Evolutionary conservation across 2,329 filamentous ascomycete genomes (phyloP), one percentile per base, ranked within the genome.

Genomic region (Byssothecium circinans): DNA sequence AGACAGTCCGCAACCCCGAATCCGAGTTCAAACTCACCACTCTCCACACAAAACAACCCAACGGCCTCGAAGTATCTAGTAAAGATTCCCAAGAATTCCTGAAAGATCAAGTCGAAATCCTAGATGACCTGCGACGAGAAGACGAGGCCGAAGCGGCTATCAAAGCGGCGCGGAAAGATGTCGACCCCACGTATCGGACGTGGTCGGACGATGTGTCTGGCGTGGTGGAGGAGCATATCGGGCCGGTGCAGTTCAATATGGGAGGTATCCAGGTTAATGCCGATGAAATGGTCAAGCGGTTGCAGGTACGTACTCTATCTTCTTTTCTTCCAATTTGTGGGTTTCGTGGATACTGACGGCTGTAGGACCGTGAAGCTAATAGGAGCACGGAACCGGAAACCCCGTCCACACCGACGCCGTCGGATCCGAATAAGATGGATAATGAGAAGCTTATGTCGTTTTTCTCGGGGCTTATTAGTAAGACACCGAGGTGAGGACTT

Each of bases 241-340:
- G 91, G 0, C 91, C 91, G 0, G 91, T 96, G 55, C 91, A 96
- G 66, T 96, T 97, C 75, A 99, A 99, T 69, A 94, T 99, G 81
- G 94, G 94, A 34, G 94, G 94, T 43, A 96, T 99, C 54, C 91
- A 96, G 67, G 89, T 96, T 23, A 91, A 96, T 72, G 91, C 91
- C 8, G 91, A 96, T 65, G 91, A 96, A 63, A 94, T 95, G 87
- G 75, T 96, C 48, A 87, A 91, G 70, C 83, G 88, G 60, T 78
- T 95, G 51, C 91, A 91, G 82, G 89, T 92, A 74, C 30, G 59
- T 47, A n/a, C 8, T 18, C 2, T 12, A 34, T 11, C 32, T n/a
- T n/a, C n/a, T n/a, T n/a, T n/a, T n/a, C n/a, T n/a, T n/a, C n/a
- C n/a, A n/a, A n/a, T n/a, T n/a, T n/a, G n/a, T n/a, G n/a, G n/a